Evolutionary conservation across 176 grass and related monocot species (phyloP), one percentile per base, ranked within the genome.

Genomic region (Paspalum vaginatum): DNA sequence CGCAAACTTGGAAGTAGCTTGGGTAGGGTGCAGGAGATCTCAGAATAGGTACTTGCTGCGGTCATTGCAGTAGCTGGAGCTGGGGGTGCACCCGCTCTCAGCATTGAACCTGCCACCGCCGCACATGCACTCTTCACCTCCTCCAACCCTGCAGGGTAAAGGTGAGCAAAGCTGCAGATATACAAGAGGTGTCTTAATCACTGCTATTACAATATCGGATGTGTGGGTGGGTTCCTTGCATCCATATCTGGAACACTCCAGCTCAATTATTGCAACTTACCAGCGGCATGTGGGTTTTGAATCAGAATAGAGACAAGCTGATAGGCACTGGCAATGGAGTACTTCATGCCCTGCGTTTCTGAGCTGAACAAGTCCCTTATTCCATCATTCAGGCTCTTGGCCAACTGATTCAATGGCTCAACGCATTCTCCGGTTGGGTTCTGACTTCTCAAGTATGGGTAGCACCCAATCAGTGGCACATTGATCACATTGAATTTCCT

Each of bases 91-190:
- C 13, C 22, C 68, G 18, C 60, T 61, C 61, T 82, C 71, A 4
- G 90, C 93, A 61, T 93, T 91, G 20, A 93, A 77, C 47, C 75
- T 89, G 24, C 93, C 93, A 21, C 76, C 61, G 61, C 93, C 88
- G 41, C 86, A 93, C 90, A 97, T 63, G 88, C 90, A 45, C 62
- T 97, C 68, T 85, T 73, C 61, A 97, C 86, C 58, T 97, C 93
- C 54, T 70, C 50, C 38, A 91, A 61, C 8, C 91, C 91, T 91
- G 61, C 26, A 81, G 61, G 22, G 46, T 24, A 10, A 49, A 77
- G 48, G 39, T 20, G 39, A 72, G 55, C 39, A 17, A 18, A 5
- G 3, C 3, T 14, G 24, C n/a, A 72, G 48, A 27, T 42, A 50
- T 40, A 27, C 13, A 44, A 41, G 22, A 85, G 27, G 10, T 7